Base-by-base conservation (phyloP, 108 stramenopile species). In the Chaetoceros muelleri region DNA sequence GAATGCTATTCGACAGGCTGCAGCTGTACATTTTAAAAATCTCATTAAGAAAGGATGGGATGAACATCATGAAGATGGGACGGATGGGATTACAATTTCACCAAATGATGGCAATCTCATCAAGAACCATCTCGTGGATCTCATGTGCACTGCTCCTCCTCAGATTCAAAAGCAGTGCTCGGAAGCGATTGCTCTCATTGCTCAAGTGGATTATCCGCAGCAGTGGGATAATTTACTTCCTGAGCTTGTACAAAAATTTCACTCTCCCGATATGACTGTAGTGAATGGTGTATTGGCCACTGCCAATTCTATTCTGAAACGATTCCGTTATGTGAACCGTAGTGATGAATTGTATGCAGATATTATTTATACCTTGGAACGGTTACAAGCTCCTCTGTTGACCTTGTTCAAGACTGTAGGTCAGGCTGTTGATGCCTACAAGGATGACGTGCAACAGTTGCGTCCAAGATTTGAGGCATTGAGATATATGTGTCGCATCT, bases 1-100 rank as follows among this genome's bases (percentile, higher is more conserved):
- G 47, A 54, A 59, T 1, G 51, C 72, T 21, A 61, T 90, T 48
- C 81, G 82, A 60, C 93, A 94, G 64, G 66, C 84, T 27, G 95
- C 94, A 17, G 95, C 96, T 0, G 87, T 99, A 20, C 85, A 91
- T 60, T 98, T 98, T 79, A 99, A 98, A 53, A 99, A 98, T 74
- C 53, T 96, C 46, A 82, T 96, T 62, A 96, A 96, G 86, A 86
- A 86, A 25, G 81, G 82, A 29, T 99, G 98, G 98, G 91, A 86
- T 54, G 78, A 73, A 49, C 76, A 90, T 25, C 75, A 78, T 25
- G 73, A 65, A n/a, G 69, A 78, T 17, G 78, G 70, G 13, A 70
- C 68, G 10, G 70, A 72, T 19, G 77, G 67, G 18, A 76, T 77
- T 21, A 49, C 57, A 27, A 66, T 80, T 57, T 65, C 74, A 8